Conservation (phyloP, 2,329 filamentous ascomycete species). For the Xylariaceae sp. region DNA sequence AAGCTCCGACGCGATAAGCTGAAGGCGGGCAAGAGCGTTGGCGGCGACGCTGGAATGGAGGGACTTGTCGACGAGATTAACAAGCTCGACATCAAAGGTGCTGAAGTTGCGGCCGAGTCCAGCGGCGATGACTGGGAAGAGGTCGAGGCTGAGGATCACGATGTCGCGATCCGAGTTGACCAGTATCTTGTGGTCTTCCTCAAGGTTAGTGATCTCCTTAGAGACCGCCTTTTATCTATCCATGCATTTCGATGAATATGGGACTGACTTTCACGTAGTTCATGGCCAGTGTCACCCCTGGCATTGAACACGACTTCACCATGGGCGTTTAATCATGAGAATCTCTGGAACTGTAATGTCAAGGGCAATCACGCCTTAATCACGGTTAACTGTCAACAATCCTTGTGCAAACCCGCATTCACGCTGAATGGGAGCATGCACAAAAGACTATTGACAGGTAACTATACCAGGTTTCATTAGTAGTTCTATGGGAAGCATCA, state of each 20-base stretch:
- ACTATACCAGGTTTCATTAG: neutral
- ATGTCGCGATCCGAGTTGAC: conserved; percentile 79
- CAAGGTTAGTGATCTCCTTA: conserved; percentile 52
- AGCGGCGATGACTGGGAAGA: conserved; percentile 61
- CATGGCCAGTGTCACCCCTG: conserved; percentile 85
- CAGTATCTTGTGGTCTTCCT: conserved; percentile 84
- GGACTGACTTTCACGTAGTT: conserved; percentile 44
- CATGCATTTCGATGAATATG: neutral
- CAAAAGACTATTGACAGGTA: no score
- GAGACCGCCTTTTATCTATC: neutral
- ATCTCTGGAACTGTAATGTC: conserved; percentile 7
- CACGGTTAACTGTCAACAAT: no score
- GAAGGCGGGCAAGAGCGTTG: conserved; percentile 50
- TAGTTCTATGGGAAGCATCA: conserved; percentile 16
- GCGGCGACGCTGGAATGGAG: conserved; percentile 62
- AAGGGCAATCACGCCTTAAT: neutral
- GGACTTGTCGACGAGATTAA: conserved; percentile 78
- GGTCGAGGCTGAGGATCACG: conserved; percentile 60
- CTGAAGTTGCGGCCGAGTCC: conserved; percentile 47
- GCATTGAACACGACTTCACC: conserved; percentile 96
- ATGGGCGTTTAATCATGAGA: conserved; percentile 68
- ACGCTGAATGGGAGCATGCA: no score
- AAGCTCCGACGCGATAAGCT: conserved; percentile 84
- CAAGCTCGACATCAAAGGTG: conserved; percentile 53
- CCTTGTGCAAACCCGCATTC: no score